Conservation (phyloP, 2,329 filamentous ascomycete species). For the Fusarium keratoplasticum region DNA sequence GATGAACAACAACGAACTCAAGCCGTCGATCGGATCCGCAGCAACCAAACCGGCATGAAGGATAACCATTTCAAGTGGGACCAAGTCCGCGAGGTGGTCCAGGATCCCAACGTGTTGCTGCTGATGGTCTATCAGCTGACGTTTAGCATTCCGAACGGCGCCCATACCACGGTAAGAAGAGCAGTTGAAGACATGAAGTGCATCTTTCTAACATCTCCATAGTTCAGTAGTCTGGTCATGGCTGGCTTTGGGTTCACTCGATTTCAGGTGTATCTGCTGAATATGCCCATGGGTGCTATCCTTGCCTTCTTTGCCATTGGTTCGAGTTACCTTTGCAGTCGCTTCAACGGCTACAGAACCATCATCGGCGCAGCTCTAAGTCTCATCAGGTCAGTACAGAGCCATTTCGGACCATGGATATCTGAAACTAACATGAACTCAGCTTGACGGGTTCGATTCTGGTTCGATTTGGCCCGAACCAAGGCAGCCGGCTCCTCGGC, state of each 20-base stretch:
- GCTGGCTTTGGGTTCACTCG: slow-evolving; percentile 34
- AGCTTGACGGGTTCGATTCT: slow-evolving; percentile 36
- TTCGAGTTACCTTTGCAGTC: slow-evolving; percentile 34
- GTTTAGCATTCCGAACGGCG: slow-evolving; percentile 38
- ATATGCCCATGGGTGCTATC: slow-evolving; percentile 39
- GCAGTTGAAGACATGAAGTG: rapidly evolving
- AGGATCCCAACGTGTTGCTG: slow-evolving; percentile 33
- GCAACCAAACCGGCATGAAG: slow-evolving; percentile 38
- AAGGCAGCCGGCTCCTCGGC: slow-evolving; percentile 28
- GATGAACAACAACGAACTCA: slow-evolving; percentile 20
- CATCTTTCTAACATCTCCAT: neutral
- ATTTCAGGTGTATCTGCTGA: slow-evolving; percentile 38
- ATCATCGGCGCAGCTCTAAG: slow-evolving; percentile 30
- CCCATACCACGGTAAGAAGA: slow-evolving; percentile 30
- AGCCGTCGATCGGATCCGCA: slow-evolving; percentile 31
- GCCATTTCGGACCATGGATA: no score
- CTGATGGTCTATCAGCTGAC: slow-evolving; percentile 36
- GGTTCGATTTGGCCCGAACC: slow-evolving; percentile 32
- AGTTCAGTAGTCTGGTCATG: slow-evolving; percentile 43
- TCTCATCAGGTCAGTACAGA: slow-evolving; percentile 27
- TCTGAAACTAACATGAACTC: neutral
- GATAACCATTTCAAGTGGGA: slow-evolving; percentile 36
- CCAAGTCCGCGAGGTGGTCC: slow-evolving; percentile 35
- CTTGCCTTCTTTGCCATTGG: slow-evolving; percentile 31
- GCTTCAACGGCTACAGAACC: slow-evolving; percentile 32